Evolutionary conservation across 495 filamentous ascomycete genomes (phyloP), one percentile per base, ranked within the genome.

Genomic region (Chaetomium tenue): DNA sequence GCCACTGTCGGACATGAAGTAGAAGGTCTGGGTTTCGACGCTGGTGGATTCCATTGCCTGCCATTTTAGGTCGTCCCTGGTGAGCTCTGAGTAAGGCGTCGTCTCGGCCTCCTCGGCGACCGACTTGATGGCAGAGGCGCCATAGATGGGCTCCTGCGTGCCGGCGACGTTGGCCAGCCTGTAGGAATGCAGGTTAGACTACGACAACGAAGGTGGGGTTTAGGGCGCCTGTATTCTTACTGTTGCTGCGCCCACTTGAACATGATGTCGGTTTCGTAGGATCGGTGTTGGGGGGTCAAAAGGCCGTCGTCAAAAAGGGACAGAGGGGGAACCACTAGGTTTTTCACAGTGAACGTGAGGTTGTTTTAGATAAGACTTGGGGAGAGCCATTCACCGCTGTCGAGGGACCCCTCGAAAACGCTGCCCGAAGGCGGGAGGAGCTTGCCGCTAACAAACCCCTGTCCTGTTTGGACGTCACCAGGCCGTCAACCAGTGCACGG

Each of bases 21-120:
- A 98, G 79, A 97, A 98, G 63, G 84, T 91, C 79, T 97, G 90
- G n/a, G 92, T 97, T 79, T 98, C 94, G 62, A 97, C 94, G 72
- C 84, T 88, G 65, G 94, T 98, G 65, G 87, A 88, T 60, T 91
- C 89, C 81, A 90, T 82, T 5, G 83, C 86, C 63, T 77, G 77
- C 94, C 94, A 98, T 83, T 84, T 88, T 67, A 96, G 68, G 71
- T 93, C 87, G 8, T 93, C 84, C 70, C 87, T 89, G 60, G 81
- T 85, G 70, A 92, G 73, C 71, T 91, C 89, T 33, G 90, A 89
- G 74, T 88, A 95, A n/a, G 91, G 89, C 4, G 86, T 89, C 47
- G 85, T 83, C 73, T 88, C 83, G 62, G 91, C 83, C 77, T 96
- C 92, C 67, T 88, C 81, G 60, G 89, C 86, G 52, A 98, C 91